These are phyloP conservation scores for Biancaea sappan DNA, from an alignment of 306 rosid species.

Conservation along the genomic window DNA sequence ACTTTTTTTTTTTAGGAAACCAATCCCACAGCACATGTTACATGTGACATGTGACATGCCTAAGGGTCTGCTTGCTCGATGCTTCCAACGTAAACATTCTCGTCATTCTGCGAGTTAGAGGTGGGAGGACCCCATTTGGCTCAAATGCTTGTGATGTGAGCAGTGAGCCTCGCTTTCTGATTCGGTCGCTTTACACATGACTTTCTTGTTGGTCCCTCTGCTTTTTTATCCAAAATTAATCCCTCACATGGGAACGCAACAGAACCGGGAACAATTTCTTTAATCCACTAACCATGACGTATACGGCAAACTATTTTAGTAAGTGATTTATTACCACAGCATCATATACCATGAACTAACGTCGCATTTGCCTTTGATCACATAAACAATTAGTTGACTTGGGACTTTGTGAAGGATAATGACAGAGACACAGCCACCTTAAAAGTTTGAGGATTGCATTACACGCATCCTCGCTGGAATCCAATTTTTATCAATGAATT, in stretches of 20 bases:
- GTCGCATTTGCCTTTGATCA: slow-evolving; percentile 10
- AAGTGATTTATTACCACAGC: background rate
- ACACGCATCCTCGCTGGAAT: background rate
- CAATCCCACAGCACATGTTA: no score
- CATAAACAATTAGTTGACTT: background rate
- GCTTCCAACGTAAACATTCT: slow-evolving; percentile 23
- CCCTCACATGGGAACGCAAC: slow-evolving; percentile 35
- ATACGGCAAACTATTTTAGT: slow-evolving; percentile 33
- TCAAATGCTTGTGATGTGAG: slow-evolving; percentile 17
- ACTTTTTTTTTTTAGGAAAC: no score
- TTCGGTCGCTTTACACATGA: slow-evolving; percentile 7
- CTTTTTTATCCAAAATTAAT: slow-evolving; percentile 17
- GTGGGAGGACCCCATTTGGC: slow-evolving; percentile 12
- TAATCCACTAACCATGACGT: no score
- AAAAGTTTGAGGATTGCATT: background rate
- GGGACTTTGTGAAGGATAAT: background rate
- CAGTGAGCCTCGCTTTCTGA: slow-evolving; percentile 7
- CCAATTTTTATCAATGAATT: background rate
- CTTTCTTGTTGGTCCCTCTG: slow-evolving; percentile 15
- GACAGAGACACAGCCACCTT: no score
- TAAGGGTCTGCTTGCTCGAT: no score
- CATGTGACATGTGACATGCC: no score
- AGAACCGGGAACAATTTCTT: background rate
- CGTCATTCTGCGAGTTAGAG: background rate
- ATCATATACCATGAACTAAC: background rate